Percentiles rank a stretch among this genome's conserved stretches.
Conservation (phyloP, 192 early-diverging fungal genomes). For the Neocallimastix lanati region DNA sequence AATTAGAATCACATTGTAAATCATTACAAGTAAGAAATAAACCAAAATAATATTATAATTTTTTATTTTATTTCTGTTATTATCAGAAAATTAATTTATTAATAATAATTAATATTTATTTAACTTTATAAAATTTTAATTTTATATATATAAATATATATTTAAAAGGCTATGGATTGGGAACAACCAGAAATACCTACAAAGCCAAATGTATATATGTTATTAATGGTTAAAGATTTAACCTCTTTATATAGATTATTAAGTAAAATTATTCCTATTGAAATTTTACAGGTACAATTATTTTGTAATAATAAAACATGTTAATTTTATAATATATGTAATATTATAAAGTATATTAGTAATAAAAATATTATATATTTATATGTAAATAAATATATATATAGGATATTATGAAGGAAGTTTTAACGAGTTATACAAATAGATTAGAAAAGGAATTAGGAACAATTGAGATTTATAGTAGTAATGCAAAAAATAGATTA, state of each 20-base stretch:
- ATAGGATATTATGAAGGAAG: conserved; percentile 53
- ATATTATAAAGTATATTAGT: too few species aligned
- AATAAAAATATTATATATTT: too few species aligned
- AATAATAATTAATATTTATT: too few species aligned
- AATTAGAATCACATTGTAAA: conserved; percentile 54
- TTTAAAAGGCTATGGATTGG: conserved; percentile 15
- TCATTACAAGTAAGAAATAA: conserved; percentile 49
- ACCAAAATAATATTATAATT: too few species aligned
- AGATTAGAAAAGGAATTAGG: conserved; percentile 51
- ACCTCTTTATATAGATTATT: conserved; percentile 80
- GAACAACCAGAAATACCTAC: conserved; percentile 1
- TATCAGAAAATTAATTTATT: too few species aligned
- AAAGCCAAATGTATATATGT: conserved; percentile 48
- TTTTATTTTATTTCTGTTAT: too few species aligned
- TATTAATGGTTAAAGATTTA: conserved; percentile 73
- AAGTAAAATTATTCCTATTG: conserved; percentile 56
- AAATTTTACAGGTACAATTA: conserved; percentile 57
- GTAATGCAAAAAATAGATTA: conserved; percentile 23
- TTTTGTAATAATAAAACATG: too few species aligned
- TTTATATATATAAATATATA: too few species aligned
- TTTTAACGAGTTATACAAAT: conserved; percentile 57
- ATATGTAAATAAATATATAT: background rate
- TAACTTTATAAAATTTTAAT: too few species aligned
- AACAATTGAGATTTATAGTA: background rate
- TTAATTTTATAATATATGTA: too few species aligned